Evolutionary conservation across 2,329 filamentous ascomycete species (phyloP).

Genomic region (Aspergillus fumigatus): DNA sequence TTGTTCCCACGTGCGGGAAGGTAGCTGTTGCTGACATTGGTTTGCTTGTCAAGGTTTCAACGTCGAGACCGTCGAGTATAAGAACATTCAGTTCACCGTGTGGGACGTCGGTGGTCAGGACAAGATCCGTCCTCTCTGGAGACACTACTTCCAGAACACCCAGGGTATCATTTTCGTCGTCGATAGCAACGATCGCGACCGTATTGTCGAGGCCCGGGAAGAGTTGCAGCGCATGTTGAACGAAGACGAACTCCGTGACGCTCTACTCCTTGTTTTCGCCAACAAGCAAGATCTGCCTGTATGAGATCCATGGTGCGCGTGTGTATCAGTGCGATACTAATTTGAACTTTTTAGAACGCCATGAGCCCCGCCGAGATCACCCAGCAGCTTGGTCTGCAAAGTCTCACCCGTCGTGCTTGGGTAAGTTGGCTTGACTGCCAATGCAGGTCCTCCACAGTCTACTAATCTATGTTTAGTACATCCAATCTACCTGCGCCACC

Average conservation of each 20-base stretch:
- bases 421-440: slow-evolving; percentile 55
- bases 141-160: slow-evolving; percentile 99
- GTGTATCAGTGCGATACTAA: slow-evolving; percentile 7
- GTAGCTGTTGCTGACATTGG: slow-evolving; percentile 8
- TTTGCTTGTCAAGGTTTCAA: slow-evolving; percentile 74
- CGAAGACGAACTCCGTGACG: slow-evolving; percentile 97
- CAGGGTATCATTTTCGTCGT: slow-evolving; percentile 99
- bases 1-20: background rate
- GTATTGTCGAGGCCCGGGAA: slow-evolving; percentile 93
- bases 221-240: slow-evolving; percentile 98
- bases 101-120: slow-evolving; percentile 99
- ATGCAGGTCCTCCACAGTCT: slow-evolving; percentile 1
- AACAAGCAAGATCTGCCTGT: slow-evolving; percentile 99
- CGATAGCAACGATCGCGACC: slow-evolving; percentile 97
- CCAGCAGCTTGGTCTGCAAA: slow-evolving; percentile 99
- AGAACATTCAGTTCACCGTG: slow-evolving; percentile 99
- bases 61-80: slow-evolving; percentile 99
- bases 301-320: slow-evolving; percentile 36
- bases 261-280: slow-evolving; percentile 93
- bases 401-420: slow-evolving; percentile 96
- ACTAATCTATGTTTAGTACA: slow-evolving; percentile 61
- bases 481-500: slow-evolving; percentile 98
- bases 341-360: slow-evolving; percentile 64
- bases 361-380: slow-evolving; percentile 99
- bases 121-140: slow-evolving; percentile 99